Evolutionary conservation across 106 monocot genomes (phyloP).

Genomic region (Dendrobium huoshanense): DNA sequence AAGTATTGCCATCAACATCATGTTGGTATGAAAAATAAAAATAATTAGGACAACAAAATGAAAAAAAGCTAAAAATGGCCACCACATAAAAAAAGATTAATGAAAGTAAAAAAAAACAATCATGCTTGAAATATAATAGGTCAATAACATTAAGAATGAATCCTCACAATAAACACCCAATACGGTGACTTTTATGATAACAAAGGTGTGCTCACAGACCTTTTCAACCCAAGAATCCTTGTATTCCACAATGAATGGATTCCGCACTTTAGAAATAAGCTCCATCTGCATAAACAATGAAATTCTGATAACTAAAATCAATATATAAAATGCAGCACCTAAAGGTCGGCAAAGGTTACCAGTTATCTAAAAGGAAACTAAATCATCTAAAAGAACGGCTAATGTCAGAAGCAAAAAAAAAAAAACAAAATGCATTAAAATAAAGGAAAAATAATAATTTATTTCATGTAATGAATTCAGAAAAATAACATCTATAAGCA

Average conservation of each 20-base stretch:
- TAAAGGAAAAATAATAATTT: background rate
- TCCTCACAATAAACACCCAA: background rate
- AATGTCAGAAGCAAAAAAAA: background rate
- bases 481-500: background rate
- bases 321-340: background rate
- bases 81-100: background rate
- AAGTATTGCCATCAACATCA: background rate
- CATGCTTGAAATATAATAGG: background rate
- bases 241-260: slow-evolving; percentile 95
- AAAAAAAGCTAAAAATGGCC: background rate
- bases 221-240: slow-evolving; percentile 99
- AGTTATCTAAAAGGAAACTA: background rate
- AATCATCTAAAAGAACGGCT: background rate
- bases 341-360: background rate
- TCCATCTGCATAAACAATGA: slow-evolving; percentile 62
- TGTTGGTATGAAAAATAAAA: background rate
- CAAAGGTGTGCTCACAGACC: slow-evolving; percentile 30
- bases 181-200: background rate
- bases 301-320: background rate
- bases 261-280: slow-evolving; percentile 80
- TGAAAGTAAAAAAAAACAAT: background rate
- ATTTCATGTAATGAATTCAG: background rate
- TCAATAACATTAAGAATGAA: background rate
- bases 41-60: background rate
- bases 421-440: background rate